Percentiles rank a stretch among this genome's conserved stretches.
Conservation (phyloP, 345 rosid genomes). For the Hypericum perforatum region DNA sequence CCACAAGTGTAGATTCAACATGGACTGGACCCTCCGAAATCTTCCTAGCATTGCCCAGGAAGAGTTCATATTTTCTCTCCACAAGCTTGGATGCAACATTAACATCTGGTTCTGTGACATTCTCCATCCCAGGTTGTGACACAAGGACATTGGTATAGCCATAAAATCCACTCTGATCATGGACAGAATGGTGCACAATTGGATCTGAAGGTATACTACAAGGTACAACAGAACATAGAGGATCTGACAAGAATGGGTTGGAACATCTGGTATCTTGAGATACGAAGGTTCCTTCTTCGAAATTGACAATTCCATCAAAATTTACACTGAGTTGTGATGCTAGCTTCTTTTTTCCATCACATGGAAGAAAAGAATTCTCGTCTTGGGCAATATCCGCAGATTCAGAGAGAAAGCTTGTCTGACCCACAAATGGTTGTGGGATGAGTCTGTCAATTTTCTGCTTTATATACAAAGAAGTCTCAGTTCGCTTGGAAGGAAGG, state of each 20-base stretch:
- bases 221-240: conserved; percentile 68
- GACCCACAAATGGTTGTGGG: conserved; percentile 26
- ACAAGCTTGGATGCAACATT: conserved; percentile 6
- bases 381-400: conserved; percentile 46
- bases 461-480: conserved; percentile 18
- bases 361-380: conserved; percentile 36
- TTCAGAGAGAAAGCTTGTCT: conserved; percentile 60
- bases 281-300: conserved; percentile 19
- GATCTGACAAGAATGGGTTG: conserved; percentile 33
- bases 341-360: conserved; percentile 14
- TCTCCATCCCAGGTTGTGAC: conserved; percentile 14
- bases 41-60: no score
- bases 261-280: conserved; percentile 40
- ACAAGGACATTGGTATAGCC: conserved; percentile 19
- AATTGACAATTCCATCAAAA: conserved; percentile 24
- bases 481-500: conserved; percentile 24
- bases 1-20: conserved; percentile 15
- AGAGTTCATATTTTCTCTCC: no score
- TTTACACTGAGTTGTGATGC: conserved; percentile 31
- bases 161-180: conserved; percentile 16
- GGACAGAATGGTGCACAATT: conserved; percentile 14
- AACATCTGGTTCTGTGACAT: conserved; percentile 10
- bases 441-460: conserved; percentile 12
- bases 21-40: neutral
- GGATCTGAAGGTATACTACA: conserved; percentile 47